Percentiles rank a stretch among this genome's conserved stretches.
phyloP scores from a whole-genome alignment of 2,329 filamentous ascomycete species.

The Exophiala phaeomuriformis region DNA sequence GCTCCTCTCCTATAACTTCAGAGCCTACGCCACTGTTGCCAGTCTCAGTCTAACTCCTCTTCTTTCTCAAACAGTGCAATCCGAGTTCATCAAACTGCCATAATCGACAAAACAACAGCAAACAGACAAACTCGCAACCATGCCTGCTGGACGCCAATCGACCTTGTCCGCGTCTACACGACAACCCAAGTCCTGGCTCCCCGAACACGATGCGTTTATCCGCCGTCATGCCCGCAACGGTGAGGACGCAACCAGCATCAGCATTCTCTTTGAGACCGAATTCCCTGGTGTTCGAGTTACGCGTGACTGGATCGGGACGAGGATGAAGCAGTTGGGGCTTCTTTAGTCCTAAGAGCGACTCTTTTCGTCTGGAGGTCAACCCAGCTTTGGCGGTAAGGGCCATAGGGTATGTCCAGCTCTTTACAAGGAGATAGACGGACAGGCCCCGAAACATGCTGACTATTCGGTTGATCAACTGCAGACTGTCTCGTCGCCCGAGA shows the following conservation, averaged over 20 bases:
- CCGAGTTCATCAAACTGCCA: not conserved
- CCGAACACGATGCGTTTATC: conserved; percentile 24
- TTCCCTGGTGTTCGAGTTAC: conserved; percentile 20
- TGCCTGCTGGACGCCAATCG: not conserved
- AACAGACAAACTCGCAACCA: not conserved
- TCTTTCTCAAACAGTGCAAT: too few species aligned
- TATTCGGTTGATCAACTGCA: too few species aligned
- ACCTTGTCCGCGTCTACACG: not conserved
- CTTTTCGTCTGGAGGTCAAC: too few species aligned
- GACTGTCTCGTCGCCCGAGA: too few species aligned
- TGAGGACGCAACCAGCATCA: conserved; percentile 22
- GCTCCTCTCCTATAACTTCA: too few species aligned
- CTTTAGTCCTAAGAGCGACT: not conserved
- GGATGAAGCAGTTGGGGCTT: conserved; percentile 6
- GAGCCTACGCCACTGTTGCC: too few species aligned
- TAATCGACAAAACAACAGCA: not conserved
- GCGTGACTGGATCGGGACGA: conserved; percentile 14
- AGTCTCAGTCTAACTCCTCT: too few species aligned
- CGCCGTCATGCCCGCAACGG: conserved; percentile 17
- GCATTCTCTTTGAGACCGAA: conserved; percentile 29
- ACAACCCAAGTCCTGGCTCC: conserved; percentile 15
- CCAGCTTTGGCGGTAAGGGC: too few species aligned
- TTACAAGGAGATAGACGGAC: too few species aligned
- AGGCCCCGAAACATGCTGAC: too few species aligned
- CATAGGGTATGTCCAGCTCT: too few species aligned